Conservation (phyloP, 768 basidiomycete species). For the Hericium alpestre region DNA sequence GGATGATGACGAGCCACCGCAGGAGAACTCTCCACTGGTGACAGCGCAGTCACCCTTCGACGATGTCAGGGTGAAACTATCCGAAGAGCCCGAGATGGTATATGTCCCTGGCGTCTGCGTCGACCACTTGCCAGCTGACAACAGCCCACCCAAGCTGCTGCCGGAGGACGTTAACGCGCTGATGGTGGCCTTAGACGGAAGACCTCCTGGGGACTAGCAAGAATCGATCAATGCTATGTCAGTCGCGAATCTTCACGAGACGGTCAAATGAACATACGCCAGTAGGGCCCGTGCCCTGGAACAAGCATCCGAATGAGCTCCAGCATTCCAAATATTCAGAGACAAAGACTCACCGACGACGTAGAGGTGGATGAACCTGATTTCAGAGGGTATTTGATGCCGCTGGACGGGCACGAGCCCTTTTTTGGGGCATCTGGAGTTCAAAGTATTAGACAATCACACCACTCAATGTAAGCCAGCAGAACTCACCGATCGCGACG, state of each 20-base stretch:
- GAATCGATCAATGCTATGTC: background rate
- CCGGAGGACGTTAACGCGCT: conserved; percentile 27
- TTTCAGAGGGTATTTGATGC: conserved; percentile 54
- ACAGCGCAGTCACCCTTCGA: conserved; percentile 51
- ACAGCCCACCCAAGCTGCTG: conserved; percentile 35
- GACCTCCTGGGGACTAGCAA: conserved; percentile 4
- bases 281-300: conserved; percentile 1
- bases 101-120: conserved; percentile 51
- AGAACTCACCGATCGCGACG: conserved; percentile 40
- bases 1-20: conserved; percentile 13
- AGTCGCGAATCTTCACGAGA: too few relatives aligned
- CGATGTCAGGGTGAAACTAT: conserved; percentile 46
- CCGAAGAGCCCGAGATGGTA: conserved; percentile 34
- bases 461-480: background rate
- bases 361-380: conserved; percentile 21
- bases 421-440: conserved; percentile 36
- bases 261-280: conserved; percentile 1
- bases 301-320: background rate
- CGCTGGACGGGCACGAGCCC: conserved; percentile 43
- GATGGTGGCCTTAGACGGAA: conserved; percentile 40
- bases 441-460: background rate
- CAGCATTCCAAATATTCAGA: background rate
- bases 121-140: conserved; percentile 48
- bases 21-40: conserved; percentile 14
- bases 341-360: background rate